Percentiles rank a stretch among this genome's conserved stretches.
Conservation (phyloP, 2,329 filamentous ascomycete species). For the Penicillium sp. region DNA sequence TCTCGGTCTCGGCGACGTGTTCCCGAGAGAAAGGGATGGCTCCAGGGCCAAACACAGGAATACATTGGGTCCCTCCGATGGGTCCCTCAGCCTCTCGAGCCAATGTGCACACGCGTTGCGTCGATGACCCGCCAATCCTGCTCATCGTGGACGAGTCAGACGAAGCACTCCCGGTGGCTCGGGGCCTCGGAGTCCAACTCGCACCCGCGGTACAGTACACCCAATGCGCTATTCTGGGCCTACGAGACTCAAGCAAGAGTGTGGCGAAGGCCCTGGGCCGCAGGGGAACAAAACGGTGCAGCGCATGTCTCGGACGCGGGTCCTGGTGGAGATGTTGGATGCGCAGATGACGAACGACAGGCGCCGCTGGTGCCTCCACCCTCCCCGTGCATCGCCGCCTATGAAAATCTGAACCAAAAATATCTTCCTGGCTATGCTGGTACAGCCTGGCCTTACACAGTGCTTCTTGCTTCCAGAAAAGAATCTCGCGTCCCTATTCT, state of each 20-base stretch:
- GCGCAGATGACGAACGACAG: constrained; percentile 24
- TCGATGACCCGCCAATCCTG: constrained; percentile 20
- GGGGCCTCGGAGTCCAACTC: constrained; percentile 12
- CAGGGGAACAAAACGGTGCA: neutral
- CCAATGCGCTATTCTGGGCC: constrained; percentile 2
- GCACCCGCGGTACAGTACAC: constrained; percentile 3
- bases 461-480: constrained; percentile 4
- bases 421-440: constrained; percentile 23
- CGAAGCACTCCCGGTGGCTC: constrained; percentile 8
- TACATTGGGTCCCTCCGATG: constrained; percentile 17
- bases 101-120: constrained; percentile 22
- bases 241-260: neutral
- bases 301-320: constrained; percentile 15
- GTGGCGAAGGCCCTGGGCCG: neutral
- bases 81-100: constrained; percentile 14
- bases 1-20: too few relatives aligned
- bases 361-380: constrained; percentile 12
- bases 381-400: constrained; percentile 22
- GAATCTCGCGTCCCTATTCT: constrained; percentile 10
- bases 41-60: neutral
- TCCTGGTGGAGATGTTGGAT: constrained; percentile 19
- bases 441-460: constrained; percentile 7
- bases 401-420: constrained; percentile 30
- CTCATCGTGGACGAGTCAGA: constrained; percentile 24
- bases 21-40: constrained; percentile 4